Evolutionary conservation across 371 early-diverging fungal genomes (phyloP).

Genomic region (Mortierella sp.): DNA sequence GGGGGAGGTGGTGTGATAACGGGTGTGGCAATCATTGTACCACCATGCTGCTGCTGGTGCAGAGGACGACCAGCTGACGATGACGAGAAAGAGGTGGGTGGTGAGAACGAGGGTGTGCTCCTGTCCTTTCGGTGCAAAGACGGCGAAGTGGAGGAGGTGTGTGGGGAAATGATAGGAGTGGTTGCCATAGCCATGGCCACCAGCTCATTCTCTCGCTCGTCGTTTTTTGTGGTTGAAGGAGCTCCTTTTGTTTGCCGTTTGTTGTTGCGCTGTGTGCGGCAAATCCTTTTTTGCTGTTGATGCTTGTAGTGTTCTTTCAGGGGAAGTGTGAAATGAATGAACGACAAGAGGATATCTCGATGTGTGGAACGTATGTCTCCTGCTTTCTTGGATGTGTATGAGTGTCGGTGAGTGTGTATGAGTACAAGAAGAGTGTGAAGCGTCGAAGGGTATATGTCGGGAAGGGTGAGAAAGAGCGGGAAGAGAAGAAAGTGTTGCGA

Average conservation of each 20-base stretch:
- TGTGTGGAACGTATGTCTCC: neutral
- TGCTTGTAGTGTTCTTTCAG: neutral
- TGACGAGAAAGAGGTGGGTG: constrained; percentile 5
- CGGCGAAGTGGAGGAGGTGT: constrained; percentile 24
- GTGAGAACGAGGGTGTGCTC: neutral
- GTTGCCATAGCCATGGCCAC: constrained; percentile 46
- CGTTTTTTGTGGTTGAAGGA: neutral
- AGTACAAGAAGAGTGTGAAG: neutral
- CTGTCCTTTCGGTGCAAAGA: neutral
- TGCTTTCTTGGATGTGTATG: neutral
- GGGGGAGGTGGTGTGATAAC: neutral
- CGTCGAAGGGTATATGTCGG: neutral
- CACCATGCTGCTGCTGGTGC: constrained; percentile 1
- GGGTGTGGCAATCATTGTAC: neutral
- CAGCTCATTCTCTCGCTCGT: constrained; percentile 24
- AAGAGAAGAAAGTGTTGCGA: neutral
- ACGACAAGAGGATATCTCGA: neutral
- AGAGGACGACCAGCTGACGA: constrained; percentile 1
- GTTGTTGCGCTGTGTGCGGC: neutral
- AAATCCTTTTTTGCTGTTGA: neutral
- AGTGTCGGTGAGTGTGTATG: neutral
- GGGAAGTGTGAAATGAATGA: neutral
- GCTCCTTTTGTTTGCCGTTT: neutral
- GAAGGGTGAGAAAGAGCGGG: neutral
- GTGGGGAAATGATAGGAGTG: constrained; percentile 17